Percentiles rank a stretch among this genome's conserved stretches.
Evolutionary conservation across 2,329 filamentous ascomycete species (phyloP).

Genomic region (Penicillium concentricum): DNA sequence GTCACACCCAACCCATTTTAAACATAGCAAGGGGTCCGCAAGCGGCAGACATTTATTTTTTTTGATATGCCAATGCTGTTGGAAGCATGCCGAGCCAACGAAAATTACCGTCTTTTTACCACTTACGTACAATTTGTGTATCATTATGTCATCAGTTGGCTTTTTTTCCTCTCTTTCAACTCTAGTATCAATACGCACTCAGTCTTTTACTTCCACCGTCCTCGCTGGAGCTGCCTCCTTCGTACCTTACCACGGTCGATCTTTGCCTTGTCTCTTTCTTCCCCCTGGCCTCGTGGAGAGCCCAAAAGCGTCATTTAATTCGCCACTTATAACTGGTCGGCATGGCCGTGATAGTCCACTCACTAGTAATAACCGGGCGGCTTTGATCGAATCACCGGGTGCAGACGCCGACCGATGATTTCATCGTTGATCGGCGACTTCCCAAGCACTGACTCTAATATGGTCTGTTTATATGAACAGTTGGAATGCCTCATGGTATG

Average conservation of each 20-base stretch:
- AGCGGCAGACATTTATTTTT: constrained; percentile 12
- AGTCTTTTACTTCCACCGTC: constrained; percentile 1
- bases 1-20: constrained; percentile 5
- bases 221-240: constrained; percentile 25
- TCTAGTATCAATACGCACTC: too few relatives aligned
- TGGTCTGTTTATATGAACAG: not conserved
- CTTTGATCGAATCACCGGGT: constrained; percentile 19
- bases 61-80: constrained; percentile 11
- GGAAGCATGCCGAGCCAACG: constrained; percentile 3
- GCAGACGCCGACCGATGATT: constrained; percentile 16
- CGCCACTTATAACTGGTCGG: constrained; percentile 14
- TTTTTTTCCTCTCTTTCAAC: not conserved
- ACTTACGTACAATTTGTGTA: not conserved
- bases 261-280: constrained; percentile 7
- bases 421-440: constrained; percentile 19
- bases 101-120: not conserved
- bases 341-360: constrained; percentile 8
- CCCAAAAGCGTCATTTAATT: constrained; percentile 29
- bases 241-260: constrained; percentile 20
- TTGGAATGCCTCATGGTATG: not conserved
- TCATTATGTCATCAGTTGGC: constrained; percentile 17
- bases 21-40: constrained; percentile 21
- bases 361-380: constrained; percentile 14
- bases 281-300: constrained; percentile 16
- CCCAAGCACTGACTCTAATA: not conserved